Evolutionary conservation across 2,329 filamentous ascomycete genomes (phyloP), one percentile per base, ranked within the genome.

Genomic region (Colletotrichum tropicicola): DNA sequence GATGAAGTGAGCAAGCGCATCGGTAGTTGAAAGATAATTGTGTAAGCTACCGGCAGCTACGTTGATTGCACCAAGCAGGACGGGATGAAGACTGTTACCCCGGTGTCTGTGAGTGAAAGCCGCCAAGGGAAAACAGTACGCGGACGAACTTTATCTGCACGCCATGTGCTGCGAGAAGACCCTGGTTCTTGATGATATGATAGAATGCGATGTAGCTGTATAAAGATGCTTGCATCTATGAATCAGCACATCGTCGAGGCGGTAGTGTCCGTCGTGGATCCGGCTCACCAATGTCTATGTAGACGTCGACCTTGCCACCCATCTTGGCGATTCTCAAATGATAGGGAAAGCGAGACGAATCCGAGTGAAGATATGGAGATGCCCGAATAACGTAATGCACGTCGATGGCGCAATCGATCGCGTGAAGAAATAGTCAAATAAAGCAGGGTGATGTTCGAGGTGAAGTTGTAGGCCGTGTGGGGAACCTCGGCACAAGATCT

Each of bases 51-150:
- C 87, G 45, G 85, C 85, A 19, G 80, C 83, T 35, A 82, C 79
- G 72, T 89, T 91, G 72, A 92, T 87, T 47, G 84, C 90, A 25
- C 88, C 89, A 13, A 95, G 82, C 72, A 94, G 90, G 54, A 94
- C 83, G 13, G 92, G 92, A 68, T 91, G 84, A 70, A 92, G 86
- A 53, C 90, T 92, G 67, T 2, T 19, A 3, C 28, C n/a, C 2
- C 13, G 19, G 21, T 35, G 27, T 43, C 32, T 23, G 19, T 56
- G 25, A 27, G 5, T 3, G 13, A n/a, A 13, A 6, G 12, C 32
- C 6, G 17, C 7, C 21, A 35, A 35, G 17, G 59, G 13, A 6
- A 19, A 6, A 23, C 59, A 17, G 12, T 30, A 13, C 12, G 35
- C 12, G 8, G 7, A 73, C 88, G 70, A 79, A 92, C 91, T 93